These are phyloP conservation scores for Rhizophora mangle DNA, from an alignment of 345 rosid species.

Conservation along the genomic window DNA sequence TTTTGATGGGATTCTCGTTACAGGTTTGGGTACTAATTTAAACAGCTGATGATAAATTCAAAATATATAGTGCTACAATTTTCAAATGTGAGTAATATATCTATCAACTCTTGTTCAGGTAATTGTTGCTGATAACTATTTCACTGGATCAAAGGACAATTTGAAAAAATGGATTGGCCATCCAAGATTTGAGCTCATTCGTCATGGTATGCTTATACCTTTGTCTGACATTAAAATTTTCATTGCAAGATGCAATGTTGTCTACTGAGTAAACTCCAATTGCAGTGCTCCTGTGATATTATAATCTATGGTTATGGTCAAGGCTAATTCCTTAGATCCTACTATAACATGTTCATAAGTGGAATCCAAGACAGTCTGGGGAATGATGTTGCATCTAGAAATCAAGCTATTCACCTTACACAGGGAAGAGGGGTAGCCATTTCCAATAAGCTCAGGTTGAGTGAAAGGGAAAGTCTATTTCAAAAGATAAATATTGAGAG, in stretches of 20 bases:
- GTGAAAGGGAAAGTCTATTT: too few relatives aligned
- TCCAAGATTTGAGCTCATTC: conserved; percentile 95
- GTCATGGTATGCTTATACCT: conserved; percentile 61
- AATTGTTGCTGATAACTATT: conserved; percentile 85
- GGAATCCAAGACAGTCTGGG: too few relatives aligned
- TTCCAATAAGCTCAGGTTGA: too few relatives aligned
- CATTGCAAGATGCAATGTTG: neutral
- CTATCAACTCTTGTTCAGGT: conserved; percentile 42
- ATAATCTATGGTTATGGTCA: neutral
- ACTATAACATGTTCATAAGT: neutral
- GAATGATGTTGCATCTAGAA: neutral
- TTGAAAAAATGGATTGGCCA: conserved; percentile 87
- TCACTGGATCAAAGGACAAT: conserved; percentile 89
- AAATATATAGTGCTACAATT: neutral
- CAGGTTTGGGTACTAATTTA: too few relatives aligned
- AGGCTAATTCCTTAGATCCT: neutral
- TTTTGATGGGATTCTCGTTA: neutral
- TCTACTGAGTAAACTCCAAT: neutral
- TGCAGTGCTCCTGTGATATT: neutral
- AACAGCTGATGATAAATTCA: too few relatives aligned
- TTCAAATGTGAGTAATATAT: conserved; percentile 4
- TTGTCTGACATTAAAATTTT: neutral
- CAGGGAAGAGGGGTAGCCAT: too few relatives aligned
- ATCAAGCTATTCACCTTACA: neutral
- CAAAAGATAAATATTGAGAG: too few relatives aligned